phyloP scores from a whole-genome alignment of 768 basidiomycete genomes.

The Roridomyces roridus region DNA sequence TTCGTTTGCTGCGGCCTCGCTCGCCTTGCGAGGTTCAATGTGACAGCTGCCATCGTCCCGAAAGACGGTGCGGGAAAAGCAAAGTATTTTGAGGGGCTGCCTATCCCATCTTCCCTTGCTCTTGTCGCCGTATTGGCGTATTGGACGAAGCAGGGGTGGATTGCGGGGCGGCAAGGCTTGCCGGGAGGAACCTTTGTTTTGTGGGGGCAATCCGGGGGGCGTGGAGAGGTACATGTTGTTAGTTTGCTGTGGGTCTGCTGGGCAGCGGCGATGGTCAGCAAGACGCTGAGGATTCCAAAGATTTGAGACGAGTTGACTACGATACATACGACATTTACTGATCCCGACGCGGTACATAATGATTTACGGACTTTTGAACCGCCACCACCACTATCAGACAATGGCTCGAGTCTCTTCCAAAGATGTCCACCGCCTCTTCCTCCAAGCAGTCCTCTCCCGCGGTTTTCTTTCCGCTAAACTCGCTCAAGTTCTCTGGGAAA shows the following conservation, averaged over 20 bases:
- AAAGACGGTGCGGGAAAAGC: constrained; percentile 88
- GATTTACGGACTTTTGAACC: not conserved
- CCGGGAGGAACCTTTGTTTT: constrained; percentile 77
- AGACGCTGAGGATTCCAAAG: constrained; percentile 90
- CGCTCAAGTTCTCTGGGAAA: constrained; percentile 69
- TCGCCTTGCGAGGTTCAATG: constrained; percentile 97
- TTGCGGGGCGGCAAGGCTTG: constrained; percentile 76
- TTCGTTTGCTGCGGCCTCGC: constrained; percentile 98
- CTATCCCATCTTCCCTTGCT: constrained; percentile 88
- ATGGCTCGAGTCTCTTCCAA: constrained; percentile 51
- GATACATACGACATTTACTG: not conserved
- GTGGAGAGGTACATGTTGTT: constrained; percentile 85
- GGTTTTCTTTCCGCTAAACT: constrained; percentile 69
- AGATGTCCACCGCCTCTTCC: constrained; percentile 79
- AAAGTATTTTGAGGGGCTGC: constrained; percentile 96
- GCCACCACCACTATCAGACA: constrained; percentile 8
- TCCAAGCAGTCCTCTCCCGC: constrained; percentile 80
- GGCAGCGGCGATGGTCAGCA: constrained; percentile 98
- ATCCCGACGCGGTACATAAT: no score
- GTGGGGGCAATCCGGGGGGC: constrained; percentile 74
- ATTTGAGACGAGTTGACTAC: constrained; percentile 38
- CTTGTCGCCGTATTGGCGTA: constrained; percentile 82
- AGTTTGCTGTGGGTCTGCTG: constrained; percentile 81
- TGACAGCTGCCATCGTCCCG: constrained; percentile 93
- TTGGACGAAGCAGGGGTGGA: constrained; percentile 87